Evolutionary conservation across 2,329 filamentous ascomycete species (phyloP).

Genomic region (Bipolaris oryzae): DNA sequence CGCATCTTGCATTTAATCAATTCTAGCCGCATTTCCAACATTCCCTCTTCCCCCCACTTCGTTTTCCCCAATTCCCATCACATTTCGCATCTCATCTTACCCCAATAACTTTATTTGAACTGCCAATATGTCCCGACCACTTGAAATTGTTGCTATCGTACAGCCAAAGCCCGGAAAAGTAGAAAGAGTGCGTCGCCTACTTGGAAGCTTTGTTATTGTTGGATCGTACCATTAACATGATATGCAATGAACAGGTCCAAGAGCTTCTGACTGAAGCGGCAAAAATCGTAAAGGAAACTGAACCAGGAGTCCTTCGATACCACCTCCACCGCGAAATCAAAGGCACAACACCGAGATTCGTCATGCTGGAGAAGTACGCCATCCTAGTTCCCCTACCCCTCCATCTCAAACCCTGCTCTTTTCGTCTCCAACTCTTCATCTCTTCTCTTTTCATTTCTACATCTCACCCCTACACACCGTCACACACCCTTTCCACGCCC

Average conservation of each 20-base stretch:
- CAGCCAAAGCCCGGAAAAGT: conserved; percentile 41
- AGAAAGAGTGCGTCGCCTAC: conserved; percentile 30
- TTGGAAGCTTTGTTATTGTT: neutral
- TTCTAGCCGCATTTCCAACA: neutral
- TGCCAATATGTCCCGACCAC: conserved; percentile 1
- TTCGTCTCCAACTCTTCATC: neutral
- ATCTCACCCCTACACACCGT: too few relatives aligned
- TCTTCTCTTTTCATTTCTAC: neutral
- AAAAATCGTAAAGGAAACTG: conserved; percentile 36
- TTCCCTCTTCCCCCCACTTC: neutral
- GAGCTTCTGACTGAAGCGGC: conserved; percentile 35
- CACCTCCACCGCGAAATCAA: conserved; percentile 40
- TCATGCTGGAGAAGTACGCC: conserved; percentile 45
- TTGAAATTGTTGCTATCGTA: conserved; percentile 42
- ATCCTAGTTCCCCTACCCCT: neutral
- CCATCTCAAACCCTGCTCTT: neutral
- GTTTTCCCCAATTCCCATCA: too few relatives aligned
- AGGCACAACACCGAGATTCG: conserved; percentile 33
- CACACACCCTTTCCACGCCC: too few relatives aligned
- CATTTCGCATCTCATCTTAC: neutral
- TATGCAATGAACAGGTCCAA: conserved; percentile 30
- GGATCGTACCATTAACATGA: neutral
- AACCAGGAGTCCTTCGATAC: conserved; percentile 44
- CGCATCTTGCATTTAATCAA: neutral
- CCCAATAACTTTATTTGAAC: neutral